Base-by-base conservation (phyloP, 169 alveolate species). In the Neospora caninum region DNA sequence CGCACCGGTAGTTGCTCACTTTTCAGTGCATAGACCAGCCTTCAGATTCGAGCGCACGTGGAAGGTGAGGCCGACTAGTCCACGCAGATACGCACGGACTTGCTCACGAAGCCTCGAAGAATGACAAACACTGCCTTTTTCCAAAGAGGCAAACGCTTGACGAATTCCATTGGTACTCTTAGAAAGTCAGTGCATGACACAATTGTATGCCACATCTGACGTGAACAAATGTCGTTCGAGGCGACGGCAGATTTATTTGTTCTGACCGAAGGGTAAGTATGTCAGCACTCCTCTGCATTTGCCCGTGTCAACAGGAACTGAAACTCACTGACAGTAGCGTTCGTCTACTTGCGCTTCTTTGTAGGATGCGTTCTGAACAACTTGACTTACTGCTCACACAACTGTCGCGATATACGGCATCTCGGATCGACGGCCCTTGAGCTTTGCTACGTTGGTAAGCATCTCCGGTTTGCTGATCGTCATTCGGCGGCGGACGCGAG, bases 391-490 rank as follows among this genome's bases (percentile, higher is more conserved):
- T 67, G 80, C 70, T 10, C 49, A 27, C 64, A 36, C 88, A 53
- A 89, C 93, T 89, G 93, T n/a, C 69, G 87, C 20, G 93, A 89
- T 69, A 69, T 89, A n/a, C 93, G 93, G 9, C 93, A 89, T 41
- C 34, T 69, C 53, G 93, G 93, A 43, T 58, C 87, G 82, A 69
- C 93, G 25, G 93, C 93, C 45, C 49, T 89, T 16, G 93, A 89
- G 88, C 93, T 89, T 13, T 89, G 93, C 88, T 91, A 91, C 80
- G 39, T 91, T 18, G 94, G 94, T 91, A 49, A 25, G 89, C 39
- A 6, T 36, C 88, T 38, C 41, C 20, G 58, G 0, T 49, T 49
- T 49, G 58, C 27, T 49, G 58, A 10, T 29, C 88, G 13, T 16
- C 54, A 80, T 16, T 80, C 27, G 0, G 41, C 41, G 34, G 82